These are phyloP conservation scores for Fraxinus floribunda DNA, from an alignment of 305 asterid species.

Conservation along the genomic window DNA sequence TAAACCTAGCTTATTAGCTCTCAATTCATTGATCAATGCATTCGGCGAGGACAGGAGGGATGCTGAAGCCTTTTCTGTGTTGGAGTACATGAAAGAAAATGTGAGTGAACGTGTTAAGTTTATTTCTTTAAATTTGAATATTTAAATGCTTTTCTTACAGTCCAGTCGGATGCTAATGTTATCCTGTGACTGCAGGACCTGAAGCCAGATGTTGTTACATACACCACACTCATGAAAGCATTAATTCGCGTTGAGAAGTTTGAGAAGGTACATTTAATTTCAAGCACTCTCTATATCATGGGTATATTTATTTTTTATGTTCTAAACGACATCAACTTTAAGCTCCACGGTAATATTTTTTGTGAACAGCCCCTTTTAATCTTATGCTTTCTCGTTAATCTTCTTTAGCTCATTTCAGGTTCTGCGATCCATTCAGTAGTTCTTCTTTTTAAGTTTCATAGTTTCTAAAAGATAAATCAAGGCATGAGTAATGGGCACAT, in stretches of 20 bases:
- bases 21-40: constrained; percentile 83
- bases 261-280: constrained; percentile 48
- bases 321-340: neutral
- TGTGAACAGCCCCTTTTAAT: neutral
- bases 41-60: constrained; percentile 94
- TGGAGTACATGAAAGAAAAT: constrained; percentile 90
- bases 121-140: constrained; percentile 5
- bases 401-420: neutral
- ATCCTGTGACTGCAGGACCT: constrained; percentile 55
- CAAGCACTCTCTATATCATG: constrained; percentile 5
- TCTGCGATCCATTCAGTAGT: neutral
- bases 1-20: constrained; percentile 80
- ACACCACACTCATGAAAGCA: constrained; percentile 94
- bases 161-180: constrained; percentile 20
- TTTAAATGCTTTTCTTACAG: constrained; percentile 1
- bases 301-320: neutral
- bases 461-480: neutral
- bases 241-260: constrained; percentile 87
- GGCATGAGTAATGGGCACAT: neutral
- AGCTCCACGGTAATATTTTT: neutral
- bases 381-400: neutral
- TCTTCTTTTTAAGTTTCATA: constrained; percentile 2
- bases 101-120: constrained; percentile 40
- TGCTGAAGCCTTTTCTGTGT: constrained; percentile 81
- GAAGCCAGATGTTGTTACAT: constrained; percentile 89